A percentile compares a stretch with the other conserved stretches of the same genome.
phyloP scores from a whole-genome alignment of 768 basidiomycete genomes.

The Daedaleopsis nitida region DNA sequence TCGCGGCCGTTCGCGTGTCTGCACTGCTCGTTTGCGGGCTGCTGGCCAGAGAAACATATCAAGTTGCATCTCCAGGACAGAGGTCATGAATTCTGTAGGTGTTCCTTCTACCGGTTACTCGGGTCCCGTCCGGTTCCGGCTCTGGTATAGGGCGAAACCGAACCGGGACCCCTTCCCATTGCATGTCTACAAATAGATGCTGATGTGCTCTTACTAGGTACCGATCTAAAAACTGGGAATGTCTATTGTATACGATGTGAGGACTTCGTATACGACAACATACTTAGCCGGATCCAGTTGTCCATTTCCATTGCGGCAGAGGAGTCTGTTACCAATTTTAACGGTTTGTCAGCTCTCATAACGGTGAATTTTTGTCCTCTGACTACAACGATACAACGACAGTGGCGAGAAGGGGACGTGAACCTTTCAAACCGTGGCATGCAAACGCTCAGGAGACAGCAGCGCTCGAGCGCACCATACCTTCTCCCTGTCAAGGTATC shows the following conservation, averaged over 20 bases:
- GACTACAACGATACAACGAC: neutral
- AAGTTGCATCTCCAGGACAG: constrained; percentile 55
- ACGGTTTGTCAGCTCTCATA: constrained; percentile 41
- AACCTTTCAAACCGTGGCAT: constrained; percentile 52
- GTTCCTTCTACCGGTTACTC: neutral
- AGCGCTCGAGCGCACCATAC: constrained; percentile 49
- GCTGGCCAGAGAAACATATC: constrained; percentile 66
- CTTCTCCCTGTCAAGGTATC: constrained; percentile 76
- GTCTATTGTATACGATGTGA: constrained; percentile 75
- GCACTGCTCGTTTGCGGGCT: constrained; percentile 69
- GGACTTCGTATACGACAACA: constrained; percentile 69
- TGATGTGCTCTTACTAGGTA: constrained; percentile 47
- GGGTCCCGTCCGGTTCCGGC: neutral
- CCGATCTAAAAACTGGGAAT: constrained; percentile 72
- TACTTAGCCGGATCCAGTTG: constrained; percentile 49
- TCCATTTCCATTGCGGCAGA: constrained; percentile 52
- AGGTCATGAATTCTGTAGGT: constrained; percentile 70
- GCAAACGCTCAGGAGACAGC: constrained; percentile 43
- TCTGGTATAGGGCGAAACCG: neutral
- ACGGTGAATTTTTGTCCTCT: constrained; percentile 7
- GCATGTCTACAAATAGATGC: neutral
- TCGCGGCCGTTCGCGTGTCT: constrained; percentile 73
- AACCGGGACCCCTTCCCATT: neutral
- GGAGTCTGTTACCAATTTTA: constrained; percentile 62
- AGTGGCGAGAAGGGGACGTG: constrained; percentile 45